Percentiles rank a stretch among this genome's conserved stretches.
Evolutionary conservation across 345 rosid species (phyloP).

Genomic region (Litchi chinensis): DNA sequence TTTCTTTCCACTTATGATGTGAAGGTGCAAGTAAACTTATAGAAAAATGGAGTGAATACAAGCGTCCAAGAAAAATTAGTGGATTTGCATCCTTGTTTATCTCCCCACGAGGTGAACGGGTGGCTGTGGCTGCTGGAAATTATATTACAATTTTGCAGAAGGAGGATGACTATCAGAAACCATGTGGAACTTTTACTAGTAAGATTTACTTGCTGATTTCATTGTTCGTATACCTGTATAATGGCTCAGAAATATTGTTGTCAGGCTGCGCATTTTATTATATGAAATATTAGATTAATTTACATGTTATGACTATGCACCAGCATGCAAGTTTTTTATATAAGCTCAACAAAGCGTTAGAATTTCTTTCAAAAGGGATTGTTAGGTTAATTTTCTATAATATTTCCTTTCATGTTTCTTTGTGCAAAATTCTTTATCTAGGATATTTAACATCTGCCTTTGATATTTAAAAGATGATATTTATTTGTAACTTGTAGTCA

Average conservation of each 20-base stretch:
- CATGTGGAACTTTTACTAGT: slow-evolving; percentile 68
- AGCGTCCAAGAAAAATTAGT: slow-evolving; percentile 43
- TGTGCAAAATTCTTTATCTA: too few relatives aligned
- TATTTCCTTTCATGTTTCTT: not conserved
- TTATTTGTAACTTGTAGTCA: not conserved
- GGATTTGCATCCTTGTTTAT: slow-evolving; percentile 57
- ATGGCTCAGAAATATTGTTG: not conserved
- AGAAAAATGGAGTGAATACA: slow-evolving; percentile 61
- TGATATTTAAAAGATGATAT: not conserved
- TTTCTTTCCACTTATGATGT: slow-evolving; percentile 20
- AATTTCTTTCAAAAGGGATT: not conserved
- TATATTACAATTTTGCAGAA: slow-evolving; percentile 67
- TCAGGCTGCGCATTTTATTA: not conserved
- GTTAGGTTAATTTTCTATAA: not conserved
- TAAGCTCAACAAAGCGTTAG: not conserved
- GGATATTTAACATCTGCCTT: not conserved
- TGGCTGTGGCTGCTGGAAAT: slow-evolving; percentile 79
- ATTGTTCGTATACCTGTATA: not conserved
- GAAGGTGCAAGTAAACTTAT: slow-evolving; percentile 68
- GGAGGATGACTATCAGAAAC: slow-evolving; percentile 71
- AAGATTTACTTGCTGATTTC: slow-evolving; percentile 31
- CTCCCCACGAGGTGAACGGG: slow-evolving; percentile 73
- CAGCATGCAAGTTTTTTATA: not conserved
- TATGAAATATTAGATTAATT: not conserved
- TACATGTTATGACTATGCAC: not conserved